Evolutionary conservation across 768 basidiomycete species (phyloP).

Genomic region (Pleurotus platypus): DNA sequence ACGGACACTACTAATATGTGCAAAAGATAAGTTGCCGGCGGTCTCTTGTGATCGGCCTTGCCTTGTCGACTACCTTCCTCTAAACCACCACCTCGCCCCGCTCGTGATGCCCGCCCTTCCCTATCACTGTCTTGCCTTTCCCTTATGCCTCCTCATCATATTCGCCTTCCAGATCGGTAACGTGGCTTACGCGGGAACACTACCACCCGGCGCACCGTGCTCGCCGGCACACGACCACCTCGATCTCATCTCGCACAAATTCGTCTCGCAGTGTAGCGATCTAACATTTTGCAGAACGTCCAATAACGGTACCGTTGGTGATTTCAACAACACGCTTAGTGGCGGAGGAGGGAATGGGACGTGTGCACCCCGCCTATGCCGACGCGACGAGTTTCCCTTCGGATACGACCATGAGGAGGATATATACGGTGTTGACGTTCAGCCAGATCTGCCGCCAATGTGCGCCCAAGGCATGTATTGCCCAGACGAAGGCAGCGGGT

Average conservation of each 20-base stretch:
- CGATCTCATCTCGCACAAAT: constrained; percentile 50
- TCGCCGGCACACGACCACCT: constrained; percentile 46
- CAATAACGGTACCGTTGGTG: background rate
- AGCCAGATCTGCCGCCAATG: constrained; percentile 40
- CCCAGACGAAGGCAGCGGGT: constrained; percentile 64
- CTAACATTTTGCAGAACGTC: constrained; percentile 43
- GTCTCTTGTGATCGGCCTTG: too few relatives aligned
- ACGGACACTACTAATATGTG: too few relatives aligned
- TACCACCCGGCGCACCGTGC: constrained; percentile 23
- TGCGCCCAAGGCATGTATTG: constrained; percentile 57
- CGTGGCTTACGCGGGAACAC: background rate
- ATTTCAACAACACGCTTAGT: background rate
- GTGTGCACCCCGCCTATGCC: constrained; percentile 52
- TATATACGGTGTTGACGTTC: too few relatives aligned
- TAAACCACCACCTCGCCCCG: too few relatives aligned
- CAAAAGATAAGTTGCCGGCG: too few relatives aligned
- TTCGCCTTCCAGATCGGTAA: too few relatives aligned
- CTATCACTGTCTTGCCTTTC: too few relatives aligned
- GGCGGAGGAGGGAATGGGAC: constrained; percentile 25
- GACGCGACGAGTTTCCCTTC: constrained; percentile 60
- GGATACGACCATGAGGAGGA: constrained; percentile 32
- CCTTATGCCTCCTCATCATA: too few relatives aligned
- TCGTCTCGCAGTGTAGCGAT: constrained; percentile 59
- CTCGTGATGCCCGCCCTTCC: too few relatives aligned
- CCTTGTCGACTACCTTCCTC: too few relatives aligned